Conservation (phyloP, 192 early-diverging fungal genomes). For the Mortierella hygrophila region DNA sequence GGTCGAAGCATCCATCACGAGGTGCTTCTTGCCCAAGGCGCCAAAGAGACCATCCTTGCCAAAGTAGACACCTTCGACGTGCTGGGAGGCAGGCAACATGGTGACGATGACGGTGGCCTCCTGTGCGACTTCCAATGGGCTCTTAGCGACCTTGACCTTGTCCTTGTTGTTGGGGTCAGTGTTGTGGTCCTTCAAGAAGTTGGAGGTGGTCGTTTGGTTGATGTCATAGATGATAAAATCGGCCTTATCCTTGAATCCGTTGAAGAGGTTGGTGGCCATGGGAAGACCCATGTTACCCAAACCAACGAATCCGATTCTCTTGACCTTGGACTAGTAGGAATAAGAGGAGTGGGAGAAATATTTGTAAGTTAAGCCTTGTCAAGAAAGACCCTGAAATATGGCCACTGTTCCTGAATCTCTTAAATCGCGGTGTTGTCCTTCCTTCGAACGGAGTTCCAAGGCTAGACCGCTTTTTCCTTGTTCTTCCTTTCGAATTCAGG, state of each 20-base stretch:
- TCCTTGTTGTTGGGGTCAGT: slow-evolving; percentile 43
- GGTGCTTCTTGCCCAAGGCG: slow-evolving; percentile 58
- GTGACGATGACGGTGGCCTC: slow-evolving; percentile 85
- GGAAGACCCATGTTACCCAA: slow-evolving; percentile 92
- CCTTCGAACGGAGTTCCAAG: slow-evolving; percentile 4
- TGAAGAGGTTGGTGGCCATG: slow-evolving; percentile 90
- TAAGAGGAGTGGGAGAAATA: neutral
- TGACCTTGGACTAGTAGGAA: slow-evolving; percentile 45
- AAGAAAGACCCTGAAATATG: neutral
- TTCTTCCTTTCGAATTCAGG: neutral
- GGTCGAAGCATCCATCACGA: slow-evolving; percentile 93
- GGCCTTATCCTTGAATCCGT: slow-evolving; percentile 61
- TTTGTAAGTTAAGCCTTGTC: neutral
- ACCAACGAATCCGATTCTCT: slow-evolving; percentile 88
- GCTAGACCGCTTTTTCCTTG: neutral
- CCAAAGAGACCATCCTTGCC: slow-evolving; percentile 75
- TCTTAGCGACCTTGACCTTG: slow-evolving; percentile 66
- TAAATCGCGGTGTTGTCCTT: neutral
- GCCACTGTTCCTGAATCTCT: neutral
- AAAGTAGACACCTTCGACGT: slow-evolving; percentile 88
- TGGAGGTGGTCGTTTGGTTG: slow-evolving; percentile 64
- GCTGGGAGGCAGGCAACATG: slow-evolving; percentile 88
- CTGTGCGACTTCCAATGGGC: slow-evolving; percentile 79
- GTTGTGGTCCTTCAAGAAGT: slow-evolving; percentile 66
- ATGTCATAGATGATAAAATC: slow-evolving; percentile 84